Evolutionary conservation across 257 asterid genomes (phyloP), one percentile per base, ranked within the genome.

Genomic region (Nemophila menziesii): DNA sequence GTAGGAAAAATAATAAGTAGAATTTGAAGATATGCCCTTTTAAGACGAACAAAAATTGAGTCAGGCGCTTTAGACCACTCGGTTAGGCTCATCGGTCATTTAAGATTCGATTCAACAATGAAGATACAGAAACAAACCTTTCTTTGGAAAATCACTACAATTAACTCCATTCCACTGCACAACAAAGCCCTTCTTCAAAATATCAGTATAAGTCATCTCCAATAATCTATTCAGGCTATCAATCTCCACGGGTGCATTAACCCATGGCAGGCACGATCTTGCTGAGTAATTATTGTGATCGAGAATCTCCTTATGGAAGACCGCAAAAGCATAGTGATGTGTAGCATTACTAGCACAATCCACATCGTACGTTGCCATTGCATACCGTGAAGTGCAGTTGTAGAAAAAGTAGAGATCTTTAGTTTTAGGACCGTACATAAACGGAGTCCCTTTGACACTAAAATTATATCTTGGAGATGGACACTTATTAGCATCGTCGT

Each of bases 351-450:
- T 64, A 23, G 71, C 73, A 34, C 85, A 79, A 8, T 56, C 61
- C 33, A 62, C 67, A 2, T 43, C 16, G 46, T 62, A 75, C 2
- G 65, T 72, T 55, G 33, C 72, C 16, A 47, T 52, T 6, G 43
- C 60, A 17, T 62, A 79, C 5, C 65, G 76, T 8, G 8, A 4
- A 8, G 70, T 54, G 54, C 92, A 79, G 37, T 67, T 59, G 68
- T 66, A 72, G 44, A 72, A 47, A 55, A 74, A 68, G 62, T 55
- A 72, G 39, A 79, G 73, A 44, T 72, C 75, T 0, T 52, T 49
- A 2, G 92, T 75, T 38, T 58, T 64, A 12, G 75, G 77, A 3
- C 79, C 79, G 21, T 57, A 66, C 23, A 49, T 44, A 44, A 79
- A 79, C 2, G 71, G 71, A 14, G 64, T 67, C 33, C 67, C 73